Conservation (phyloP, 139 green algal genomes). For the Picochlorum sp. region DNA sequence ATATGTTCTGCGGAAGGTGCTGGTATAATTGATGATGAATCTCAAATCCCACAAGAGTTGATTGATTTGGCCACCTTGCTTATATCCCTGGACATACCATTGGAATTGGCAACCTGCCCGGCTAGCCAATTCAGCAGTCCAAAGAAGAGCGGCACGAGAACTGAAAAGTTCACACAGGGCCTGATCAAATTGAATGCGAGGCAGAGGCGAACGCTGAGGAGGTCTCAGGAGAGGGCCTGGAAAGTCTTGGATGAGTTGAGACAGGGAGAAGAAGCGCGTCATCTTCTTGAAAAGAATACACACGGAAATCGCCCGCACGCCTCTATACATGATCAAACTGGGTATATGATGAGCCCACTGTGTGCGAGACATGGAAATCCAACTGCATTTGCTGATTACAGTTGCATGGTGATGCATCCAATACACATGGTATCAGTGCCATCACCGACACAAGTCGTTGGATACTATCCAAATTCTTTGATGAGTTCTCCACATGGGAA, state of each 20-base stretch:
- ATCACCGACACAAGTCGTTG: too few relatives aligned
- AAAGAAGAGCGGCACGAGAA: not conserved
- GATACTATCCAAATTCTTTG: too few relatives aligned
- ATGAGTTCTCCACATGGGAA: too few relatives aligned
- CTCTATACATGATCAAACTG: not conserved
- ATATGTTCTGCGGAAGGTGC: not conserved
- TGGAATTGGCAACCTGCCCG: not conserved
- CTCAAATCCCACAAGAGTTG: not conserved
- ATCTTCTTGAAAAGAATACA: not conserved
- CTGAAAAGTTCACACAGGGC: not conserved
- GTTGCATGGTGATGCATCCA: too few relatives aligned
- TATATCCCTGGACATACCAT: not conserved
- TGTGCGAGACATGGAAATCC: too few relatives aligned
- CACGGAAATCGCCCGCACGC: not conserved
- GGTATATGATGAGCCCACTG: not conserved
- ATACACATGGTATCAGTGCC: too few relatives aligned
- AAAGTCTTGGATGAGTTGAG: constrained; percentile 21
- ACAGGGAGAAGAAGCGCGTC: not conserved
- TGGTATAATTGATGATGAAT: not conserved
- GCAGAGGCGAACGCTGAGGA: constrained; percentile 32
- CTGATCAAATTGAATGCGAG: constrained; percentile 23
- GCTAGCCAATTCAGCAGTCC: not conserved
- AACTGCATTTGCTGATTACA: too few relatives aligned
- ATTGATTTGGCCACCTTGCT: not conserved
- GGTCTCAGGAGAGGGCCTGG: constrained; percentile 31